Evolutionary conservation across 345 rosid genomes (phyloP).

Genomic region (Populus deltoides): DNA sequence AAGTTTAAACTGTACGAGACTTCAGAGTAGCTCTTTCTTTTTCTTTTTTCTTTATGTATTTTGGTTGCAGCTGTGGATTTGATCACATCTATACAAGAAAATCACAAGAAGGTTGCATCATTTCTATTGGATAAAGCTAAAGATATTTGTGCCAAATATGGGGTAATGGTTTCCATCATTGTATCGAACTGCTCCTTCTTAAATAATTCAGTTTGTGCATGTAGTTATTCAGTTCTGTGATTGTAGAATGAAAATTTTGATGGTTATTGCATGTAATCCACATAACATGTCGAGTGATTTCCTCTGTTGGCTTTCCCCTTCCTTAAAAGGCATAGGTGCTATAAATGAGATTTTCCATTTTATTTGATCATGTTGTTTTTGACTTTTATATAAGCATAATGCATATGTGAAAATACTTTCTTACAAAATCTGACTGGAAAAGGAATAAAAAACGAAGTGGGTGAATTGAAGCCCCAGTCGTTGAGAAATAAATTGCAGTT

Average conservation of each 20-base stretch:
- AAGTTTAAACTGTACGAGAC: background rate
- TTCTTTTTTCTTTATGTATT: background rate
- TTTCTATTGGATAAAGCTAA: slow-evolving; percentile 42
- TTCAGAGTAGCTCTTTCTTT: background rate
- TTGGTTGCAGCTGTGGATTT: slow-evolving; percentile 52
- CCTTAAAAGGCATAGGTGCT: too few species aligned
- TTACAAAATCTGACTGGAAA: too few species aligned
- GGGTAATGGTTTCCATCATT: slow-evolving; percentile 32
- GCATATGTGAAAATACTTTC: too few species aligned
- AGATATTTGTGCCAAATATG: slow-evolving; percentile 44
- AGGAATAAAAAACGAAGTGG: background rate
- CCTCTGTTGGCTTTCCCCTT: too few species aligned
- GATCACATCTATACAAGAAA: slow-evolving; percentile 44
- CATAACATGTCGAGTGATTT: background rate
- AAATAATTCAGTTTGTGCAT: background rate
- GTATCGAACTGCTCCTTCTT: background rate
- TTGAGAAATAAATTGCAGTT: background rate
- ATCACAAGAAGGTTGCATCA: slow-evolving; percentile 38
- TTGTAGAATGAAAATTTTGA: background rate
- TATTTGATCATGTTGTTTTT: too few species aligned
- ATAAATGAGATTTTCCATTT: too few species aligned
- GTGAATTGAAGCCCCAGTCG: background rate
- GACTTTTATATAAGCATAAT: too few species aligned
- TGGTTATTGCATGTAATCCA: background rate
- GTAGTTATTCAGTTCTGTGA: background rate